Percentiles rank a stretch among this genome's conserved stretches.
phyloP scores from a whole-genome alignment of 768 basidiomycete species.

The Mycena alexandri region DNA sequence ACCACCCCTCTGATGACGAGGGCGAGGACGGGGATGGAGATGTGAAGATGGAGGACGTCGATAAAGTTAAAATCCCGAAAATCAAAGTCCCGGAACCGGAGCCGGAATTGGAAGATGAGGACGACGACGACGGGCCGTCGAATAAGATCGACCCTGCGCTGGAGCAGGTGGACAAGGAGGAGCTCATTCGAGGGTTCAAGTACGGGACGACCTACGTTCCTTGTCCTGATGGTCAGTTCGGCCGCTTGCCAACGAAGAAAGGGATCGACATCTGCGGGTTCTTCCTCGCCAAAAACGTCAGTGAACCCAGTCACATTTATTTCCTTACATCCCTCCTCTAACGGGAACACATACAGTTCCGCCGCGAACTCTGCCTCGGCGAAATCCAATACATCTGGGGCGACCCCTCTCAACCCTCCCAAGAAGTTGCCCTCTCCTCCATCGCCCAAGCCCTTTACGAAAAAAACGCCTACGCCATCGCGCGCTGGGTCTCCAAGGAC shows the following conservation, averaged over 20 bases:
- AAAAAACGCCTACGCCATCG: constrained; percentile 79
- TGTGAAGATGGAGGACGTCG: constrained; percentile 50
- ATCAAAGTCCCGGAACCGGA: constrained; percentile 4
- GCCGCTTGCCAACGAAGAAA: constrained; percentile 76
- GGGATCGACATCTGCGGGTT: constrained; percentile 94
- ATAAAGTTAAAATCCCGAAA: constrained; percentile 36
- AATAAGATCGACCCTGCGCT: constrained; percentile 52
- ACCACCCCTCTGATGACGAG: constrained; percentile 52
- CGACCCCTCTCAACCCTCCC: constrained; percentile 70
- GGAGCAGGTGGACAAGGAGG: constrained; percentile 80
- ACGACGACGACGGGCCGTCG: constrained; percentile 46
- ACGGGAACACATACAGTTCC: constrained; percentile 65
- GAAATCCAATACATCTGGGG: constrained; percentile 92
- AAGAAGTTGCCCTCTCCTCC: constrained; percentile 89
- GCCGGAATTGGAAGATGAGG: constrained; percentile 46
- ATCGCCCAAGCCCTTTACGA: constrained; percentile 86
- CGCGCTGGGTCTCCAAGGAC: constrained; percentile 84
- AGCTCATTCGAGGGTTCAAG: constrained; percentile 86
- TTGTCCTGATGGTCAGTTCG: constrained; percentile 88
- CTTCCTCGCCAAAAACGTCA: constrained; percentile 76
- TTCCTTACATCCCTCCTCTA: not conserved
- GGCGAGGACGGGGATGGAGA: constrained; percentile 32
- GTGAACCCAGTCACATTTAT: constrained; percentile 28
- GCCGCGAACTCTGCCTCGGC: constrained; percentile 84
- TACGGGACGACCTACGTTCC: constrained; percentile 92